Evolutionary conservation across 2,329 filamentous ascomycete genomes (phyloP), one percentile per base, ranked within the genome.

Genomic region (Zasmidium citrigriseum): DNA sequence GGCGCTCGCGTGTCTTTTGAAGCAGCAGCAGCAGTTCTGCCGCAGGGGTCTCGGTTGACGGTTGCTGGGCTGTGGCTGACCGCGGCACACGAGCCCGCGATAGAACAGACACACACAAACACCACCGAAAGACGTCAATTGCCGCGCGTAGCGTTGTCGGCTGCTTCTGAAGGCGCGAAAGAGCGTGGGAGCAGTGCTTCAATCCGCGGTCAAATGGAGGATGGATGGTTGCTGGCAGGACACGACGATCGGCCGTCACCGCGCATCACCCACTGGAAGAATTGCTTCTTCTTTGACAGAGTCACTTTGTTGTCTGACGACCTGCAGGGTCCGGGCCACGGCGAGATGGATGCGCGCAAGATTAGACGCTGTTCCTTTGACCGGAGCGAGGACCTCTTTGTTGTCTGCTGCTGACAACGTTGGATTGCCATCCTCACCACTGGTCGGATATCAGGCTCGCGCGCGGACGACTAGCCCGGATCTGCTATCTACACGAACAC

Each of bases 1-100:
- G 53, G 24, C 34, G 34, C 34, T 41, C 34, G 20, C n/a, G 23
- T 46, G 41, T 47, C 3, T 22, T 54, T 44, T 54, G 45, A 54
- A 54, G 34, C 34, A 54, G 23, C 41, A 54, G 34, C 34, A 54
- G 23, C 41, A 54, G 27, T 47, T 50, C 47, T 54, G 41, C 52
- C 52, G 52, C 34, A 41, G 34, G 34, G 34, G 34, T 41, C 34
- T 41, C 34, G 34, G 34, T n/a, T 41, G 34, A n/a, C n/a, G n/a
- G n/a, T 41, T 51, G 24, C 38, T 51, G 24, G 23, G 18, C 51
- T 45, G 22, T 23, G 23, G 51, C 22, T 27, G 22, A 29, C 23
- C 18, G 25, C 25, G 21, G 47, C 34, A 34, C 27, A 34, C 27
- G 34, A 41, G 34, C 34, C 5, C 34, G 34, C 4, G 34, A 41